Base-by-base conservation (phyloP, 495 filamentous ascomycete genomes). In the Trichoderma gamsii region DNA sequence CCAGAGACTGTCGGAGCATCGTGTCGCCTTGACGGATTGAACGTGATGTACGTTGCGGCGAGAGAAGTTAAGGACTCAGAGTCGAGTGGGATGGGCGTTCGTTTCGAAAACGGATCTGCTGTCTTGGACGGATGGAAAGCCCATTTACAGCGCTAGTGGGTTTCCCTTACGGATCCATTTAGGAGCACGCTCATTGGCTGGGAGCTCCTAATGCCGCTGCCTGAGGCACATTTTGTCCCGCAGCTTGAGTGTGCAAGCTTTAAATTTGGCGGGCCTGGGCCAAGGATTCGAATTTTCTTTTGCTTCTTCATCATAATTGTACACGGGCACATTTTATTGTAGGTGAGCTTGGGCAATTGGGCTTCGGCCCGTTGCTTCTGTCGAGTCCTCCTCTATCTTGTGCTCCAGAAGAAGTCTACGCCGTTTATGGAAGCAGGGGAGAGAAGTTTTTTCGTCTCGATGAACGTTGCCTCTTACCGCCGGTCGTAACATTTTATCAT, bases 1-100 rank as follows among this genome's bases (percentile, higher is more conserved):
- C 84, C 79, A 96, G 80, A 84, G 91, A 88, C 82, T 90, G 88
- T 85, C 92, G 90, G 82, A 92, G 83, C 93, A 96, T 96, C 76
- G 80, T 92, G 85, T 76, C 80, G 80, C 78, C 79, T 82, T 77
- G 79, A 80, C 79, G 81, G 76, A 74, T 70, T 67, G 64, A 73
- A 43, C 71, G 70, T 38, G 70, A 68, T 67, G 71, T 73, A 70
- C 69, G 67, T 69, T 67, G 61, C 66, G 68, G 71, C 70, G 70
- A 67, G 63, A 69, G 68, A 69, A 65, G 29, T 74, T 76, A 75
- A 69, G 71, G 68, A 72, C 73, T 59, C 71, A 68, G 8, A 5
- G 35, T 21, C 18, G 49, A n/a, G 65, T 67, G 56, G 69, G 56
- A 49, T 64, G 72, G 67, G 38, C 69, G 70, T 61, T 38, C 69